Base-by-base conservation (phyloP, 2,329 filamentous ascomycete genomes). In the Colletotrichum tropicicola region DNA sequence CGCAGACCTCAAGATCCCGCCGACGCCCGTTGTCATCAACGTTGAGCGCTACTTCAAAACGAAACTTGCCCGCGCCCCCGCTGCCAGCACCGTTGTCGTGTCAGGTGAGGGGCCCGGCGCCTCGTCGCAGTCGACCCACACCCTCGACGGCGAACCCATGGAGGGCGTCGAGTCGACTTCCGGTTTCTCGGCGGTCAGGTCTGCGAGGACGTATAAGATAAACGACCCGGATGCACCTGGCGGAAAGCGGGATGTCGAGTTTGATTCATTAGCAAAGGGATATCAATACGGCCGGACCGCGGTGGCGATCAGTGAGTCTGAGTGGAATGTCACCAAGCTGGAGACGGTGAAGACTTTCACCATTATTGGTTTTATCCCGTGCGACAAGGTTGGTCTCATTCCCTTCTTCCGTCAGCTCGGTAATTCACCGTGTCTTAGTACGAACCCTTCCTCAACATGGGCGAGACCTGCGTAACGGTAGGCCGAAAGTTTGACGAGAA, bases 211-310 rank as follows among this genome's bases (percentile, higher is more conserved):
- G 1, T 99, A 98, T 78, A 91, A 91, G 71, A 87, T 98, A 64
- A 87, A 90, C 37, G 92, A 98, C 66, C 86, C 91, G 5, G 82
- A 86, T 39, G 89, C 89, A 0, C 89, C 91, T 0, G 93, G 92
- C 15, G 92, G 92, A 12, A 97, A 95, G 78, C 86, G 85, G 57
- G 93, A 97, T 56, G 89, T 99, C 25, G 88, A 92, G 27, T 89
- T 89, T 62, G 94, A 97, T 13, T 88, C 93, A 15, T 84, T 99
- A 37, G 93, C 93, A n/a, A 97, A 94, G 75, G 96, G 96, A 0
- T 99, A 95, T 73, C 90, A 93, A 73, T 99, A 99, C 74, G 96
- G 96, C 47, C 87, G 94, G 60, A 98, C 95, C 0, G 93, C 92
- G 3, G 95, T 99, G 1, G 90, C 92, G 69, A 97, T 99, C 70